These are phyloP conservation scores for Claviceps fusiformis DNA, from an alignment of 2,329 filamentous ascomycete genomes.

Conservation along the genomic window DNA sequence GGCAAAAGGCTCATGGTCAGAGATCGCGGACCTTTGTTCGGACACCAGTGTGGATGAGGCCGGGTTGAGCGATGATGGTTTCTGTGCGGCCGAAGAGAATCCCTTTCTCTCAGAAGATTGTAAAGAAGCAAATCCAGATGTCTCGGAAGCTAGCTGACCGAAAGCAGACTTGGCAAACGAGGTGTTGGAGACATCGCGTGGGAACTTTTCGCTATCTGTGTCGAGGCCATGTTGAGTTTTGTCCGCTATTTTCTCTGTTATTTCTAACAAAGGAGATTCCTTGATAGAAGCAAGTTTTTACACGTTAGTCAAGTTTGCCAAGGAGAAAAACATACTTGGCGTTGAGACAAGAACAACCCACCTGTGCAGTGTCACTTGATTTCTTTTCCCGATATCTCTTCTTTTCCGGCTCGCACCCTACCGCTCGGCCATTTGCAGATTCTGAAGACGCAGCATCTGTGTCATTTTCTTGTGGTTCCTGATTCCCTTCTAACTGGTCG, in stretches of 20 bases:
- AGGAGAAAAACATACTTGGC: neutral
- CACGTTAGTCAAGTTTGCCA: neutral
- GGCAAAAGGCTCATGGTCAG: slow-evolving; percentile 11
- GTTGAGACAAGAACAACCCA: slow-evolving; percentile 12
- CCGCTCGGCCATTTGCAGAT: slow-evolving; percentile 34
- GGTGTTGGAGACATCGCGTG: slow-evolving; percentile 34
- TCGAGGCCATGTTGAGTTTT: neutral
- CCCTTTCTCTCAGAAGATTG: slow-evolving; percentile 32
- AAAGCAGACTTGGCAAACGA: slow-evolving; percentile 59
- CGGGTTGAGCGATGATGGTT: slow-evolving; percentile 18
- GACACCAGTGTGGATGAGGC: slow-evolving; percentile 8
- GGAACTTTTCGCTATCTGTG: neutral
- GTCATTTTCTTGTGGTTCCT: slow-evolving; percentile 28
- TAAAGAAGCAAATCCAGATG: slow-evolving; percentile 51
- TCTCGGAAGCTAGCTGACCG: slow-evolving; percentile 47
- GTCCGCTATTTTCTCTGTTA: neutral
- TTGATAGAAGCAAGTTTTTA: neutral
- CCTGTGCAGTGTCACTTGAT: slow-evolving; percentile 17
- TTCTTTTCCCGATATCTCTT: slow-evolving; percentile 47
- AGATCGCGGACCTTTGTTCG: neutral
- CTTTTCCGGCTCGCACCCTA: slow-evolving; percentile 44
- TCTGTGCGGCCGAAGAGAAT: slow-evolving; percentile 33
- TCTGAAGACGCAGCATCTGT: slow-evolving; percentile 28
- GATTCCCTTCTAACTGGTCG: slow-evolving; percentile 41
- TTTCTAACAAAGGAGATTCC: neutral